These are phyloP conservation scores for Cyclotella distinguenda DNA, from an alignment of 108 stramenopile species.

Conservation along the genomic window DNA sequence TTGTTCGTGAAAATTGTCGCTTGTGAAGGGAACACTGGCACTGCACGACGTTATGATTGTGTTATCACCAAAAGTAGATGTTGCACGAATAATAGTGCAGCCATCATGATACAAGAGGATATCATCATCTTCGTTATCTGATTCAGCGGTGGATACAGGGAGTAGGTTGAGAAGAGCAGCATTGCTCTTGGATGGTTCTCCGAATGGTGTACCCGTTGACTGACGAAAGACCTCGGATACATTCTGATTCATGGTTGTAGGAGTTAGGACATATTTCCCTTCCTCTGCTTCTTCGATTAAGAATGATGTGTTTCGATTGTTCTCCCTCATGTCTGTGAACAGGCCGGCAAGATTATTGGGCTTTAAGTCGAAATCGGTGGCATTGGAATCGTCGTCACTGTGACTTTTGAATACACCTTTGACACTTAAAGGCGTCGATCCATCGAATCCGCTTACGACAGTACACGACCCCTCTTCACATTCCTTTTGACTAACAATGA, in stretches of 20 bases:
- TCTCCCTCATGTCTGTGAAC: constrained; percentile 25
- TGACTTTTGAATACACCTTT: neutral
- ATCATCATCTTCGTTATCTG: constrained; percentile 40
- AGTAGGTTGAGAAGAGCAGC: constrained; percentile 17
- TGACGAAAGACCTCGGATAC: constrained; percentile 29
- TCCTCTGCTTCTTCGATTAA: constrained; percentile 32
- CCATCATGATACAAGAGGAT: constrained; percentile 37
- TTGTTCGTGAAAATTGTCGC: neutral
- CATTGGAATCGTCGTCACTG: neutral
- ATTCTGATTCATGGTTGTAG: constrained; percentile 21
- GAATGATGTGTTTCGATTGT: constrained; percentile 1
- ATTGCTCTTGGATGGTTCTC: neutral
- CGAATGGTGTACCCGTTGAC: constrained; percentile 16
- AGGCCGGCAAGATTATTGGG: constrained; percentile 31
- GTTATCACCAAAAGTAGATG: constrained; percentile 33
- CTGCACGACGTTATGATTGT: constrained; percentile 24
- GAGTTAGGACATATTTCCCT: constrained; percentile 30
- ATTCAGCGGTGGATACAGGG: constrained; percentile 25
- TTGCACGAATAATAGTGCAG: constrained; percentile 26
- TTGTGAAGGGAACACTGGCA: neutral
- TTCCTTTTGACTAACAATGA: neutral
- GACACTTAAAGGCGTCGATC: neutral
- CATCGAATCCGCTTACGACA: constrained; percentile 1
- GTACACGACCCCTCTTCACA: neutral
- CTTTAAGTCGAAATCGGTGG: constrained; percentile 14